A percentile compares a stretch with the other conserved stretches of the same genome.
Conservation (phyloP, 306 rosid species). For the Boehmeria nivea region DNA sequence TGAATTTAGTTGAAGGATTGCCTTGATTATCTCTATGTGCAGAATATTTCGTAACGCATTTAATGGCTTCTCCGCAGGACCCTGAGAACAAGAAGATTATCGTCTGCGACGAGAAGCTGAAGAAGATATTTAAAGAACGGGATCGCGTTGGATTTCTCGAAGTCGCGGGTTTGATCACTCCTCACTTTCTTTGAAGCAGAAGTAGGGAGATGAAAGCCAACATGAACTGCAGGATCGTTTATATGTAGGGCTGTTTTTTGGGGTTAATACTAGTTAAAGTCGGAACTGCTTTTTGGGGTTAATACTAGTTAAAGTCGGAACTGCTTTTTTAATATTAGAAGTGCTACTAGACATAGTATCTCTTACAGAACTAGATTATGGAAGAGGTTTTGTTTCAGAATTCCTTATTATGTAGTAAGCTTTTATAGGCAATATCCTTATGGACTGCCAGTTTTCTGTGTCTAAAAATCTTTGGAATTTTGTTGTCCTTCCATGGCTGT, state of each 20-base stretch:
- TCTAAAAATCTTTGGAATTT: background rate
- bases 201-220: background rate
- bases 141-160: slow-evolving; percentile 80
- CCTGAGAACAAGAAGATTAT: slow-evolving; percentile 74
- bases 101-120: slow-evolving; percentile 81
- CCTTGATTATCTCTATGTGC: background rate
- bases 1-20: background rate
- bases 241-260: slow-evolving; percentile 27
- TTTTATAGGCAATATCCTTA: slow-evolving; percentile 16
- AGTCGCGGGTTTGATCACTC: slow-evolving; percentile 77
- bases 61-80: slow-evolving; percentile 33
- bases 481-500: too few relatives aligned
- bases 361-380: slow-evolving; percentile 24
- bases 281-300: too few relatives aligned
- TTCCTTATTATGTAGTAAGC: slow-evolving; percentile 18
- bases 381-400: slow-evolving; percentile 26
- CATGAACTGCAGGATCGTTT: background rate
- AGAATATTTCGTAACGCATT: background rate
- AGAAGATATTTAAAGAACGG: slow-evolving; percentile 69
- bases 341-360: slow-evolving; percentile 17
- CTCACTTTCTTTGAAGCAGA: slow-evolving; percentile 62
- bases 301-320: too few relatives aligned
- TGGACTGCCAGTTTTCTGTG: slow-evolving; percentile 5
- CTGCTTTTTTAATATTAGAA: slow-evolving; percentile 23
- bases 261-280: too few relatives aligned